Base-by-base conservation (phyloP, 139 green algal genomes). In the Ostreobium quekettii region DNA sequence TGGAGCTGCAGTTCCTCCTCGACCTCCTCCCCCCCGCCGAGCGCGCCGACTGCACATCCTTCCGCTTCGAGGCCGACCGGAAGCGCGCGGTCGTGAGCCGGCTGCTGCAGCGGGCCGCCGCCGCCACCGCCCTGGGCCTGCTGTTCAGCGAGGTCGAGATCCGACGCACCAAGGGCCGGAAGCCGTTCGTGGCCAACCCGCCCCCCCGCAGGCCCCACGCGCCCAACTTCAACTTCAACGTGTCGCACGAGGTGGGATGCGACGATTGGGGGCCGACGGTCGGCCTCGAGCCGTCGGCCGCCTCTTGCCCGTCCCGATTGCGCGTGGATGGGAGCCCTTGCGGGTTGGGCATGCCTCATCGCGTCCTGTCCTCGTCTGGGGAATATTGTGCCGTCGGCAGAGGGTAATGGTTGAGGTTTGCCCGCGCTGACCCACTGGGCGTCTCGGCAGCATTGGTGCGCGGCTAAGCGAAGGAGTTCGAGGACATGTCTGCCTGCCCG, bases 171-270 rank as follows among this genome's bases (percentile, higher is more conserved):
- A 81, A 79, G 60, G 80, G 80, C 3, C 47, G 65, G 4, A 89
- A 89, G 58, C 82, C 82, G 29, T 89, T 81, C 66, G 29, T 76
- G 22, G 56, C 61, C 32, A 60, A 46, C 42, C 1, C 24, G 30
- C 42, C 32, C 53, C 15, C 36, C 0, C 1, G 35, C 15, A 32
- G 38, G 15, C 4, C 47, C 8, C 30, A 63, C 36, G 73, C 62
- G 1, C 86, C 82, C 30, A 94, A 93, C 74, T 92, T 90, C 76
- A 95, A 95, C 62, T 96, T 87, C 74, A 96, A 93, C 60, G 85
- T 92, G 4, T 87, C 80, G 0, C 89, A 95, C 70, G 87, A 95
- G 78, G 84, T 83, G 60, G 1, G 58, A n/a, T n/a, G n/a, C n/a
- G n/a, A n/a, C n/a, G n/a, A n/a, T n/a, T n/a, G n/a, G n/a, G n/a